Conservation (phyloP, 2,329 filamentous ascomycete genomes). For the Zymoseptoria brevis region DNA sequence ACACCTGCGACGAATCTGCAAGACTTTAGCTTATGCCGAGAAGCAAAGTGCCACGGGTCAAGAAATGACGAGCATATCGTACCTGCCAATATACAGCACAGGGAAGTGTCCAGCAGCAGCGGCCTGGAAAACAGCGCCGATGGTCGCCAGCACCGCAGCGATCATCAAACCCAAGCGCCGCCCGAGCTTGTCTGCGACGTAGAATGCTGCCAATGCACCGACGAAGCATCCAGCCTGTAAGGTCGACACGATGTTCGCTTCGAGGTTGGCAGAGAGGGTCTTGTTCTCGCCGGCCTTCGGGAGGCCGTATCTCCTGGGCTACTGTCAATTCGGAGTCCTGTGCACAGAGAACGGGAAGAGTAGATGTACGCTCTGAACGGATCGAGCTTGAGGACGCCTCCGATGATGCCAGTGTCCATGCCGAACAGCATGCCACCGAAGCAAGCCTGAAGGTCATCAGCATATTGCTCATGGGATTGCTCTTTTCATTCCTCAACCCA, state of each 20-base stretch:
- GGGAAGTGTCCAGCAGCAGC: slow-evolving; percentile 38
- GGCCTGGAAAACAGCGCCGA: slow-evolving; percentile 67
- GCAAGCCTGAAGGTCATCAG: slow-evolving; percentile 38
- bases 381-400: slow-evolving; percentile 56
- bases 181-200: slow-evolving; percentile 61
- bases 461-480: slow-evolving; percentile 37
- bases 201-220: slow-evolving; percentile 63
- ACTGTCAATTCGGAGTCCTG: neutral
- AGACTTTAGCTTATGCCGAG: neutral
- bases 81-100: slow-evolving; percentile 14
- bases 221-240: slow-evolving; percentile 64
- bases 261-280: slow-evolving; percentile 15
- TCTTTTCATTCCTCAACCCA: slow-evolving; percentile 37
- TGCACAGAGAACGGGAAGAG: neutral
- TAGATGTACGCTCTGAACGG: slow-evolving; percentile 46
- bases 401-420: slow-evolving; percentile 59
- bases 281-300: slow-evolving; percentile 21
- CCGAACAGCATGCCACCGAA: slow-evolving; percentile 64
- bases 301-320: slow-evolving; percentile 46
- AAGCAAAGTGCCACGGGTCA: neutral
- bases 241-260: slow-evolving; percentile 60
- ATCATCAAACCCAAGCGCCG: slow-evolving; percentile 62
- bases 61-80: slow-evolving; percentile 8
- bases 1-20: slow-evolving; percentile 49
- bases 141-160: slow-evolving; percentile 49